Conservation (phyloP, 345 rosid species). For the Rhodomyrtus tomentosa region DNA sequence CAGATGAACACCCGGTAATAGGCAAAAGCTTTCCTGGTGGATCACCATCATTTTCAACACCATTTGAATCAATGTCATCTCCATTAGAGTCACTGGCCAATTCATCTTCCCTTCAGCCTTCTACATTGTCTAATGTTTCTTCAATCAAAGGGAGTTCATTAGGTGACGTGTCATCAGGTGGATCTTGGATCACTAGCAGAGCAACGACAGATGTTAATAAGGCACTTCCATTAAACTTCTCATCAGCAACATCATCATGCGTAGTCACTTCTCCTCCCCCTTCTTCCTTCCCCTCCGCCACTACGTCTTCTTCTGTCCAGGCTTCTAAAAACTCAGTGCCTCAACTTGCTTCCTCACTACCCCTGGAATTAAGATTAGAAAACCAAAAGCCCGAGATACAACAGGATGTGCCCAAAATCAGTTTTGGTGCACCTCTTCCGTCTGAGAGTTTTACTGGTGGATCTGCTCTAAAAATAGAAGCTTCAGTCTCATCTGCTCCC, state of each 20-base stretch:
- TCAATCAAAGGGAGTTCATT: slow-evolving; percentile 8
- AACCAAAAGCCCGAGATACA: slow-evolving; percentile 26
- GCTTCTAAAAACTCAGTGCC: slow-evolving; percentile 16
- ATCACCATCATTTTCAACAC: slow-evolving; percentile 7
- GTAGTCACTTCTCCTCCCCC: slow-evolving; percentile 11
- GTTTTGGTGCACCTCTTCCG: slow-evolving; percentile 12
- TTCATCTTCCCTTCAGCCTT: slow-evolving; percentile 14
- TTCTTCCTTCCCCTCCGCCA: slow-evolving; percentile 12
- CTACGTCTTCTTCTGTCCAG: slow-evolving; percentile 15
- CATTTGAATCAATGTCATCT: slow-evolving; percentile 21
- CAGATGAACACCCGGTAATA: slow-evolving; percentile 14
- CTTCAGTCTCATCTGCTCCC: slow-evolving; percentile 6
- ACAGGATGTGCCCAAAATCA: slow-evolving; percentile 9
- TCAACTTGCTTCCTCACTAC: slow-evolving; percentile 7
- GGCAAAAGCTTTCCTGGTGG: slow-evolving; percentile 31
- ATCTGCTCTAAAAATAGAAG: slow-evolving; percentile 28
- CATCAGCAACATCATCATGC: slow-evolving; percentile 9
- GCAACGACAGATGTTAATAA: slow-evolving; percentile 14
- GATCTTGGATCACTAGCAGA: slow-evolving; percentile 12
- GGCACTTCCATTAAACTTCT: slow-evolving; percentile 10
- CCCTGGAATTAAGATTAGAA: slow-evolving; percentile 15
- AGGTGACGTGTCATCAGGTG: slow-evolving; percentile 15
- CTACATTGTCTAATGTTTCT: slow-evolving; percentile 14
- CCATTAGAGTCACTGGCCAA: slow-evolving; percentile 20
- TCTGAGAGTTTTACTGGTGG: slow-evolving; percentile 13